Base-by-base conservation (phyloP, 2,329 filamentous ascomycete genomes). In the Pseudogymnoascus verrucosus region DNA sequence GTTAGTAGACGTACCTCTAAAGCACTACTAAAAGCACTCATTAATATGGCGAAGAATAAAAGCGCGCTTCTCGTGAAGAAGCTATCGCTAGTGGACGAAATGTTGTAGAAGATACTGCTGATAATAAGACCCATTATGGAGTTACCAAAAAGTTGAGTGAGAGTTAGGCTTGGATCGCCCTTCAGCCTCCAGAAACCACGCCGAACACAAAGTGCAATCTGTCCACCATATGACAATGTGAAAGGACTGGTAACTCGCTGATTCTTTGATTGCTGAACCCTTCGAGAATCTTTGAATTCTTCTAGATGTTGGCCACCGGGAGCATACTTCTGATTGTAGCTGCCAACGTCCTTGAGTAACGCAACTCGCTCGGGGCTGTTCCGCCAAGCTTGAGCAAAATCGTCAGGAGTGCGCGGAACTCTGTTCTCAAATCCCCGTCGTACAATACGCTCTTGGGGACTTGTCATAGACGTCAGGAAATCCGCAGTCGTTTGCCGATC, bases 131-230 rank as follows among this genome's bases (percentile, higher is more conserved):
- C 80, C 77, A 87, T 82, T 64, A 82, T 36, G 6, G 51, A 59
- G 39, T 42, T 42, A 42, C 39, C 39, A 21, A 42, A 10, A 42
- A 42, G 87, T 93, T 12, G 90, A 91, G 71, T 92, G 88, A 80
- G 86, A 87, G 61, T 95, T 78, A 73, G 16, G 16, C 16, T 42
- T 21, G 39, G 39, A 42, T 96, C 91, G 60, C 88, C 89, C 64
- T 80, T 81, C 11, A 96, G 79, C 60, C 91, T 85, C 71, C 84
- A 83, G 78, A 88, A 93, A 14, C 90, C 19, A 19, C 19, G 19
- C 19, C 19, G 19, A 19, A 19, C 19, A 19, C 19, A 19, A 19
- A 19, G 19, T 19, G 19, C 19, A 19, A 19, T 19, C 19, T 19
- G 19, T 19, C 19, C 19, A 19, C 19, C 19, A 19, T 19, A 19